phyloP scores from a whole-genome alignment of 1,139 yeast genomes.

The Diutina pseudorugosa region DNA sequence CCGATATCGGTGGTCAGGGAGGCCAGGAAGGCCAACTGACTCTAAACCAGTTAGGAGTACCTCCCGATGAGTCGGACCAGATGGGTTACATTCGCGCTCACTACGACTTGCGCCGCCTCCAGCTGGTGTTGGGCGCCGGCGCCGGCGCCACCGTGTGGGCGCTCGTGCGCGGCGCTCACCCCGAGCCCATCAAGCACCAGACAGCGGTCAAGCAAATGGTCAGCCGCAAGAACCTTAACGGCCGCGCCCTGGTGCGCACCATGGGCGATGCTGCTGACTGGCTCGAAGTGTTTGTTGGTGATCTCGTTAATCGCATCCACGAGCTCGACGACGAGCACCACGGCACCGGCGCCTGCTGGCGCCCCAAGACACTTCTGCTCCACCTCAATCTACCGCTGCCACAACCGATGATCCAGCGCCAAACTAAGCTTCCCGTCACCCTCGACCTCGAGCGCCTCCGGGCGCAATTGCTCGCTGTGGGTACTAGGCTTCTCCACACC shows the following conservation, averaged over 20 bases:
- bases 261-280: constrained; percentile 58
- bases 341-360: not conserved
- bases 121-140: constrained; percentile 23
- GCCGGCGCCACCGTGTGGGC: constrained; percentile 40
- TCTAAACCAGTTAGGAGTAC: constrained; percentile 29
- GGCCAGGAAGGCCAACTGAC: constrained; percentile 75
- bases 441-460: not conserved
- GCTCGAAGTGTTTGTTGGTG: constrained; percentile 78
- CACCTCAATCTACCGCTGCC: not conserved
- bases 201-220: constrained; percentile 76
- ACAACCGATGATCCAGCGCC: not conserved
- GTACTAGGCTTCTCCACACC: not conserved
- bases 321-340: constrained; percentile 61
- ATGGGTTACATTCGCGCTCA: constrained; percentile 37
- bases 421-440: not conserved
- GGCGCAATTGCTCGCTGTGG: not conserved
- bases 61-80: constrained; percentile 23
- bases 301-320: constrained; percentile 52
- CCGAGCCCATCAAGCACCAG: constrained; percentile 40
- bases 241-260: constrained; percentile 35
- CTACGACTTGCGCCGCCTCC: constrained; percentile 24
- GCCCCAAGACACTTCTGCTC: not conserved
- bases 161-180: constrained; percentile 52
- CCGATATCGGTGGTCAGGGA: constrained; percentile 83
- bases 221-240: constrained; percentile 69